These are phyloP conservation scores for Fistulinella cinereoalba DNA, from an alignment of 1,284 basidiomycete genomes.

Conservation along the genomic window DNA sequence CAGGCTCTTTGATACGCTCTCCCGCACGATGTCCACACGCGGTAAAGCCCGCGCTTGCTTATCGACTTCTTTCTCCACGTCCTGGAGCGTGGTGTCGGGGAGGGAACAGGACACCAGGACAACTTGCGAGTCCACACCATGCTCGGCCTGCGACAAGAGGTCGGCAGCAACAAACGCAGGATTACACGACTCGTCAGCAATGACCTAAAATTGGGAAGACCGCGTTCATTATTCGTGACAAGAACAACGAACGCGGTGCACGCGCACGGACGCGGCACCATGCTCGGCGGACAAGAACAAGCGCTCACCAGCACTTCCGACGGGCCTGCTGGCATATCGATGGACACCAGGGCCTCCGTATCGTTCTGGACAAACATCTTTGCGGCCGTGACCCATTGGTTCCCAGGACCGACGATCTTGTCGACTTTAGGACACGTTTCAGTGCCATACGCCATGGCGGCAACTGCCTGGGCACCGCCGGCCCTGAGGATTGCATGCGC, in stretches of 20 bases:
- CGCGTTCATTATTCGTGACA: slow-evolving; percentile 37
- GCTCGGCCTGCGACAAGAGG: slow-evolving; percentile 95
- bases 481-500: slow-evolving; percentile 89
- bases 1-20: slow-evolving; percentile 90
- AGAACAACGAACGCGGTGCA: slow-evolving; percentile 40
- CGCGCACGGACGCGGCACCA: slow-evolving; percentile 11
- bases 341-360: slow-evolving; percentile 93
- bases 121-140: slow-evolving; percentile 97
- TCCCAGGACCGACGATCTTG: slow-evolving; percentile 98
- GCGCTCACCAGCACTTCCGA: slow-evolving; percentile 88
- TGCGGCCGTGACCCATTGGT: slow-evolving; percentile 99
- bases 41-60: slow-evolving; percentile 83
- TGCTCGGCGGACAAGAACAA: slow-evolving; percentile 3
- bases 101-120: slow-evolving; percentile 85
- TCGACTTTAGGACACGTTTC: slow-evolving; percentile 97
- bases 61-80: slow-evolving; percentile 87
- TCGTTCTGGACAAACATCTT: slow-evolving; percentile 99
- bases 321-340: slow-evolving; percentile 99
- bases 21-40: slow-evolving; percentile 86
- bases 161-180: slow-evolving; percentile 95
- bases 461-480: slow-evolving; percentile 97
- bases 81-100: slow-evolving; percentile 56
- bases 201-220: slow-evolving; percentile 57
- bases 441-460: slow-evolving; percentile 96
- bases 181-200: slow-evolving; percentile 85